A percentile compares a stretch with the other conserved stretches of the same genome.
Conservation (phyloP, 1,284 basidiomycete species). For the Ustilago esculenta region DNA sequence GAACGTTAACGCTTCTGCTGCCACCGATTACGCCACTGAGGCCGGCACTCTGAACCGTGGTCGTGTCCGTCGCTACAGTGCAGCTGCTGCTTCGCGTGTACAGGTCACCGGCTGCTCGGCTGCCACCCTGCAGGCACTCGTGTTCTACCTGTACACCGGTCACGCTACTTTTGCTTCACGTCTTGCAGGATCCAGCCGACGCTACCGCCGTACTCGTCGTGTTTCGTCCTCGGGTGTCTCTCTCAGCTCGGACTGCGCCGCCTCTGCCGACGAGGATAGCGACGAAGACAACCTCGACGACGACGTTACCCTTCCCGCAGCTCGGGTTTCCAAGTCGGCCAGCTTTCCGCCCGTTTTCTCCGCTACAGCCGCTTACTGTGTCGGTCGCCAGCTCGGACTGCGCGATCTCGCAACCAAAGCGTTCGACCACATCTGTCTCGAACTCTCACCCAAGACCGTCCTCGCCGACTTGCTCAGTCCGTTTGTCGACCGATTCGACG, state of each 20-base stretch:
- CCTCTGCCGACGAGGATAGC: conserved; percentile 13
- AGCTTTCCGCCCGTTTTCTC: conserved; percentile 50
- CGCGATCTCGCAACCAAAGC: conserved; percentile 46
- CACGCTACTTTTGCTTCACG: conserved; percentile 47
- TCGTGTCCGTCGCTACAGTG: conserved; percentile 31
- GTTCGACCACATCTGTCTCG: conserved; percentile 48
- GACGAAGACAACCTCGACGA: conserved; percentile 11
- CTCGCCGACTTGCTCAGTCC: conserved; percentile 50
- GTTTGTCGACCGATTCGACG: conserved; percentile 55
- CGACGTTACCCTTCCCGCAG: background rate
- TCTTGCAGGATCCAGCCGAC: conserved; percentile 14
- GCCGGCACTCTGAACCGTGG: conserved; percentile 8
- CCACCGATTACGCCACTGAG: conserved; percentile 15
- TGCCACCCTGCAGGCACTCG: conserved; percentile 50
- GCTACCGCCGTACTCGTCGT: conserved; percentile 20
- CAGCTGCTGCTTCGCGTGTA: conserved; percentile 26
- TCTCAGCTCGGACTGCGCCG: conserved; percentile 18
- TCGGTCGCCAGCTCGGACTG: conserved; percentile 52
- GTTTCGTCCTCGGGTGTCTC: conserved; percentile 14
- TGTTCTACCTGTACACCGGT: conserved; percentile 59
- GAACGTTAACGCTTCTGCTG: conserved; percentile 4
- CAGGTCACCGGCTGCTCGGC: conserved; percentile 44
- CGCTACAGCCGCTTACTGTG: conserved; percentile 51
- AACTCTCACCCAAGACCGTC: conserved; percentile 46
- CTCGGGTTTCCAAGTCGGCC: conserved; percentile 25